Evolutionary conservation across 306 rosid species (phyloP).

Genomic region (Cicer bijugum): DNA sequence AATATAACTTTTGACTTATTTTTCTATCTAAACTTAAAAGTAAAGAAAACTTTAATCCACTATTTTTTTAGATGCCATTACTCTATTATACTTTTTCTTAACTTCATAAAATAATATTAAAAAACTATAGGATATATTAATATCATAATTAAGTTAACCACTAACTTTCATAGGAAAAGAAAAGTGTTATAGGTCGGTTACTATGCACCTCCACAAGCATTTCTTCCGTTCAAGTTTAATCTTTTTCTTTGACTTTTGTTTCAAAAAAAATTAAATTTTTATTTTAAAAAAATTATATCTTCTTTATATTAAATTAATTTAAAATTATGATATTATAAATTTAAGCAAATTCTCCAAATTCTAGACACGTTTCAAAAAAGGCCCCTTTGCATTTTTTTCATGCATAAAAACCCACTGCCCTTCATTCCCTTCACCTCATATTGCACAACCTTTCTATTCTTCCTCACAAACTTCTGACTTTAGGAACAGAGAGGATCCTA

Average conservation of each 20-base stretch:
- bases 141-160: not conserved
- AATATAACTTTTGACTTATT: conserved; percentile 37
- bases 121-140: not conserved
- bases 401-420: conserved; percentile 61
- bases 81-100: not conserved
- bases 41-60: conserved; percentile 5
- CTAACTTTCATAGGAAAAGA: conserved; percentile 44
- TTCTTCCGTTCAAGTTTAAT: conserved; percentile 45
- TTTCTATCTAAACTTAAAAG: conserved; percentile 38
- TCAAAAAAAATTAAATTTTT: not conserved
- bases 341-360: conserved; percentile 14
- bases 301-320: not conserved
- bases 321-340: not conserved
- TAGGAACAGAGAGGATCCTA: not conserved
- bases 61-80: conserved; percentile 39
- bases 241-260: conserved; percentile 35
- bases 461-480: not conserved
- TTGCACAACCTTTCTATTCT: conserved; percentile 36
- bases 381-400: conserved; percentile 46
- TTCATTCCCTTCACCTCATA: conserved; percentile 50
- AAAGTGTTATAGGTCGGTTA: conserved; percentile 47
- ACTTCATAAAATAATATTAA: not conserved
- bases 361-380: conserved; percentile 62
- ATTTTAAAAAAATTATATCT: conserved; percentile 2
- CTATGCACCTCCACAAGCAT: conserved; percentile 41